Evolutionary conservation across 331 rosid genomes (phyloP).

Genomic region (Cydonia oblonga): DNA sequence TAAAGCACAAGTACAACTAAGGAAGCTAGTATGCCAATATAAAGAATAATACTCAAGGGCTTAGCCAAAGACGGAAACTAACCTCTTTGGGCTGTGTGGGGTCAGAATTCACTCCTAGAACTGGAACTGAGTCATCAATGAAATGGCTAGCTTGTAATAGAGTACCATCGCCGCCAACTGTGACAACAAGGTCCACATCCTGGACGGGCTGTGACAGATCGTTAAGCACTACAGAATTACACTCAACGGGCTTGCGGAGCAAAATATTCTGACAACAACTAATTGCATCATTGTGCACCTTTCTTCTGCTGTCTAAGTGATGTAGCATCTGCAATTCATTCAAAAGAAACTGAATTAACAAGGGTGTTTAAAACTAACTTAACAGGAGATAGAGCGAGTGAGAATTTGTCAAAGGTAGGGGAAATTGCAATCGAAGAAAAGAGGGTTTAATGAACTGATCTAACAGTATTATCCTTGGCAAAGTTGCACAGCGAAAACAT

Average conservation of each 20-base stretch:
- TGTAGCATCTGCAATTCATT: conserved; percentile 37
- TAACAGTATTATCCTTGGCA: neutral
- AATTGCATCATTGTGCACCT: conserved; percentile 58
- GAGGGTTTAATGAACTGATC: neutral
- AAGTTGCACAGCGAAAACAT: neutral
- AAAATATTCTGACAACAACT: conserved; percentile 59
- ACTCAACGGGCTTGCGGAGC: conserved; percentile 51
- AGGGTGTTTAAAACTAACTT: neutral
- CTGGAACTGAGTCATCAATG: conserved; percentile 60
- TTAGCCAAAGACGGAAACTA: neutral
- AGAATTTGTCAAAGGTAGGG: neutral
- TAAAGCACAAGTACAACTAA: neutral
- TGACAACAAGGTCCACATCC: conserved; percentile 66
- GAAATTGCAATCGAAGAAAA: neutral
- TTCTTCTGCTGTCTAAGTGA: conserved; percentile 48
- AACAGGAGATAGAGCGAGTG: neutral
- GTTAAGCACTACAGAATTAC: conserved; percentile 47
- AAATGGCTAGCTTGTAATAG: conserved; percentile 82
- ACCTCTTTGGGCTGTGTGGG: conserved; percentile 84
- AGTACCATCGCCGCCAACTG: conserved; percentile 96
- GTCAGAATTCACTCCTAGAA: conserved; percentile 92
- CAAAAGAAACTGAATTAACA: conserved; percentile 4
- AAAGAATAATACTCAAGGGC: conserved; percentile 8
- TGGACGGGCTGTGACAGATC: conserved; percentile 45
- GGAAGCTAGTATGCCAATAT: neutral